These are phyloP conservation scores for Aspergillus melleus DNA, from an alignment of 2,329 filamentous ascomycete genomes.

Conservation along the genomic window DNA sequence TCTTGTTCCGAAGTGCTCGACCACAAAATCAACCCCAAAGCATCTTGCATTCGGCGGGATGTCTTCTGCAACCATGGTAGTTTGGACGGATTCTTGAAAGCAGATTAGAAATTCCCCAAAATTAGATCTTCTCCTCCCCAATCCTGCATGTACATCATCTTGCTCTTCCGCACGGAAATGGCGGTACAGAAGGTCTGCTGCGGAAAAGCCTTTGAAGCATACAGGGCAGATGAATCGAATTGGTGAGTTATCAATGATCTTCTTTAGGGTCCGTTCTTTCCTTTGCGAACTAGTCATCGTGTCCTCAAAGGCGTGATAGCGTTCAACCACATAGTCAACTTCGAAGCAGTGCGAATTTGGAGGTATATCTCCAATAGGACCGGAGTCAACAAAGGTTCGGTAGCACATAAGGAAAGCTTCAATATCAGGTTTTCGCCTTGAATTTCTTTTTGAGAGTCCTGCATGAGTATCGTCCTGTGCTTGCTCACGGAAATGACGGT, in stretches of 20 bases:
- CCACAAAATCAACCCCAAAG: background rate
- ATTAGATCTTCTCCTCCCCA: background rate
- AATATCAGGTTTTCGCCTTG: background rate
- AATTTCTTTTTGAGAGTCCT: background rate
- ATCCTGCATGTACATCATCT: background rate
- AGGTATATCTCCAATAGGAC: background rate
- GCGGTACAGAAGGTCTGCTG: background rate
- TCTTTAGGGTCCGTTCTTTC: background rate
- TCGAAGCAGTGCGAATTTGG: background rate
- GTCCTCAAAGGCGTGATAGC: background rate
- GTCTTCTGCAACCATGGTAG: background rate
- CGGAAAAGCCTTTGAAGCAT: background rate
- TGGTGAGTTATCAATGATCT: background rate
- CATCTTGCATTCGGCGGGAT: background rate
- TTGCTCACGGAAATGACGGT: background rate
- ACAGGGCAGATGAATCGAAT: background rate
- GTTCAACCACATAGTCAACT: background rate
- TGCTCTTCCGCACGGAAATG: background rate
- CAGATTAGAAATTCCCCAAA: background rate
- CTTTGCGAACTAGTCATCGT: background rate
- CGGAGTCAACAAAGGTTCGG: background rate
- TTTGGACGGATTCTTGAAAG: background rate
- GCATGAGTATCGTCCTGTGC: background rate
- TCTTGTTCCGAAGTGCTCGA: slow-evolving; percentile 3
- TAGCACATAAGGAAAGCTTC: background rate